Conservation (phyloP, 2,329 filamentous ascomycete species). For the Fusarium sp. region DNA sequence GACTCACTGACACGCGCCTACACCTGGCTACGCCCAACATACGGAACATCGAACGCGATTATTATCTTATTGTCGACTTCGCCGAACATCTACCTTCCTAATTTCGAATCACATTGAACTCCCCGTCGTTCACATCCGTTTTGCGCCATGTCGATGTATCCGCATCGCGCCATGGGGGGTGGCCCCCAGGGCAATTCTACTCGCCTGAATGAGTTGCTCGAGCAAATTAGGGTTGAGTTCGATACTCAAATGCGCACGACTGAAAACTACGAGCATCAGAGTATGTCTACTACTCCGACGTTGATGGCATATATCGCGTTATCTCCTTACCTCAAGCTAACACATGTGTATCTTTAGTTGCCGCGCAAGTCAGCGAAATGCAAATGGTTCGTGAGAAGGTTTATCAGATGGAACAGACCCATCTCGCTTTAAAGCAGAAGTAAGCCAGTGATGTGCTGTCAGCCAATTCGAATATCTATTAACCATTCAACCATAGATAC, state of each 20-base stretch:
- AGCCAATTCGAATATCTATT: slow-evolving; percentile 1
- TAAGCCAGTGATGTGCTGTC: slow-evolving; percentile 60
- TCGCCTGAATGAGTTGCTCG: slow-evolving; percentile 90
- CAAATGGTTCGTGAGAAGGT: slow-evolving; percentile 94
- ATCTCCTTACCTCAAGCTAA: slow-evolving; percentile 40
- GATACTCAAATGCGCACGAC: slow-evolving; percentile 84
- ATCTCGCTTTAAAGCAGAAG: slow-evolving; percentile 92
- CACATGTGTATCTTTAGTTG: slow-evolving; percentile 68
- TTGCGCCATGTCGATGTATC: slow-evolving; percentile 81
- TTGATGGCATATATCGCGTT: slow-evolving; percentile 18
- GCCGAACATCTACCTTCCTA: slow-evolving; percentile 8
- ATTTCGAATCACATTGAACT: slow-evolving; percentile 31
- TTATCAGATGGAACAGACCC: slow-evolving; percentile 90
- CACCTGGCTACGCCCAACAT: slow-evolving; percentile 24
- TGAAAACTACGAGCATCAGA: slow-evolving; percentile 91
- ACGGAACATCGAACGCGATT: slow-evolving; percentile 23
- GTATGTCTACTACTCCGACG: slow-evolving; percentile 68
- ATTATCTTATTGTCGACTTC: slow-evolving; percentile 6
- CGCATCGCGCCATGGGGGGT: slow-evolving; percentile 84
- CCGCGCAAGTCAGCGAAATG: slow-evolving; percentile 93
- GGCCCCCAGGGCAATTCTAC: slow-evolving; percentile 69
- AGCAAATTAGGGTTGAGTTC: slow-evolving; percentile 91
- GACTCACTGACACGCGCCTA: slow-evolving; percentile 35
- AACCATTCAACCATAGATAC: slow-evolving; percentile 72
- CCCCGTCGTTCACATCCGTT: slow-evolving; percentile 35